Evolutionary conservation across 148 eudicot species (phyloP), one percentile per base, ranked within the genome.

Genomic region (Oxyria digyna): DNA sequence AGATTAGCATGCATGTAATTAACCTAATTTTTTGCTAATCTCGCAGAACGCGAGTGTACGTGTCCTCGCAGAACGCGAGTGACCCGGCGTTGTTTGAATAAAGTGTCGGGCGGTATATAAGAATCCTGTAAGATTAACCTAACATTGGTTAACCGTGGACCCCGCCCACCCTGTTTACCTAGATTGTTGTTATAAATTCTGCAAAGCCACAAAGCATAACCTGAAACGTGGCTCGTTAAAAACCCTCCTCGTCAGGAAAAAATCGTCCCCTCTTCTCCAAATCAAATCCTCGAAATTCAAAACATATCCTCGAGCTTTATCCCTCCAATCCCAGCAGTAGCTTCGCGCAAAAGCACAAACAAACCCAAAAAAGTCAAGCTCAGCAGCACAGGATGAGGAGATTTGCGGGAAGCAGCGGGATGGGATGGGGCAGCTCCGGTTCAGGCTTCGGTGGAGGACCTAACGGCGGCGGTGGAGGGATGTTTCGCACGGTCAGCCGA

Each of bases 351-450:
- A n/a, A n/a, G n/a, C n/a, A n/a, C n/a, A n/a, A n/a, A 14, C 10
- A 2, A 45, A 12, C 50, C 49, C 50, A 13, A 4, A 54, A 10
- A 0, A 54, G 23, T 38, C 41, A 5, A 38, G 7, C 8, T 38
- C 6, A 38, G 41, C 41, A 10, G 62, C 0, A 27, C 18, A 65
- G 43, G 43, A 65, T 65, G 68, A 29, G 43, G 20, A 37, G 27
- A 4, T 37, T 65, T 38, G 43, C 45, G 38, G 68, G 68, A 37
- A 31, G 68, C 68, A 20, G 43, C 43, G 68, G 68, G 42, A 65
- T 65, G 43, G 43, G 43, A 20, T 18, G 68, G 26, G 24, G 68
- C 43, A 20, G 62, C 21, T 26, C 27, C 62, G 62, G 57, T 17
- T 45, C n/a, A 4, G 50, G 50, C 6, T 45, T 20, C 50, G 50